Percentiles rank a stretch among this genome's conserved stretches.
phyloP scores from a whole-genome alignment of 1,284 basidiomycete species.

The Apiotrichum porosum region DNA sequence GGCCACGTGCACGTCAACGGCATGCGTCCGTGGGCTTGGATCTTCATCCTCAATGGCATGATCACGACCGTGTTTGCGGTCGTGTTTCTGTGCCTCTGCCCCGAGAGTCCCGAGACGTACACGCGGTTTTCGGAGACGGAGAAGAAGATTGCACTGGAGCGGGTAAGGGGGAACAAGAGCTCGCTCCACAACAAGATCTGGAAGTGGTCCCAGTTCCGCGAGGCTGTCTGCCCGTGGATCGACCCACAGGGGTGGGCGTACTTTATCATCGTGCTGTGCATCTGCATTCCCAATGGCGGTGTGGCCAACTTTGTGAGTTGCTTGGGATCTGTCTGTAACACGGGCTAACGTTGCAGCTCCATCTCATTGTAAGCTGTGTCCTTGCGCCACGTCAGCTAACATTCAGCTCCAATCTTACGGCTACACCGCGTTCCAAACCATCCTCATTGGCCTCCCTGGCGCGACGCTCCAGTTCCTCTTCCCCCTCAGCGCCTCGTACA shows the following conservation, averaged over 20 bases:
- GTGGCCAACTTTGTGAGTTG: constrained; percentile 18
- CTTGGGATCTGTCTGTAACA: not conserved
- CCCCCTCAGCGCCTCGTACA: constrained; percentile 27
- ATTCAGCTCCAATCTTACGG: constrained; percentile 33
- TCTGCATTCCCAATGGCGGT: constrained; percentile 31
- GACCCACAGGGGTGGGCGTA: constrained; percentile 31
- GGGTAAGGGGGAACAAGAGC: constrained; percentile 37
- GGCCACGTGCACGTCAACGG: constrained; percentile 26
- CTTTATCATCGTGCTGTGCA: constrained; percentile 7
- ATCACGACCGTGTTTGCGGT: constrained; percentile 32
- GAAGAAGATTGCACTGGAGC: constrained; percentile 30
- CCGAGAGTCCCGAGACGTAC: constrained; percentile 30
- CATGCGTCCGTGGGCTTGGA: constrained; percentile 33
- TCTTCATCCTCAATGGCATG: constrained; percentile 35
- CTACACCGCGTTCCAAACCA: constrained; percentile 32
- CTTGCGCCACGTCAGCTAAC: not conserved
- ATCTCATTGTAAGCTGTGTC: constrained; percentile 18
- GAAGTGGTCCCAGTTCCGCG: constrained; percentile 38
- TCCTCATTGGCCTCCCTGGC: constrained; percentile 33
- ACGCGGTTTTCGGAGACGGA: constrained; percentile 26
- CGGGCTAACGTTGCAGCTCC: not conserved
- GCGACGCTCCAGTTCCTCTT: constrained; percentile 32
- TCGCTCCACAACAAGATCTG: constrained; percentile 29
- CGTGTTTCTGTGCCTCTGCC: constrained; percentile 31
- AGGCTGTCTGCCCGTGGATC: constrained; percentile 32